A percentile compares a stretch with the other conserved stretches of the same genome.
Conservation (phyloP, 768 basidiomycete species). For the Serendipita sp. region DNA sequence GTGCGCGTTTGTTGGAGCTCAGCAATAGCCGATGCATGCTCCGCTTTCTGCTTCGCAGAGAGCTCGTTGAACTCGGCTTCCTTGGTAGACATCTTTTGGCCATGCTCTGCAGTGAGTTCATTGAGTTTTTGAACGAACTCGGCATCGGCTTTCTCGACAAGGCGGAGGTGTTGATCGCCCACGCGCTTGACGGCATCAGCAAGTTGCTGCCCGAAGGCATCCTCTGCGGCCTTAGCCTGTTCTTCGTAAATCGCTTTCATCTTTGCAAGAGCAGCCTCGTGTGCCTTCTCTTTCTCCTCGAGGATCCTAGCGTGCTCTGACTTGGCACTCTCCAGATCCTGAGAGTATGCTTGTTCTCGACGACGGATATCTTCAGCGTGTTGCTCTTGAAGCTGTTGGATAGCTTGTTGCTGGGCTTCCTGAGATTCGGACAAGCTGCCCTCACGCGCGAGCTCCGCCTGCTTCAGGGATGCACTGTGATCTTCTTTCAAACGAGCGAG, state of each 20-base stretch:
- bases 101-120: slow-evolving; percentile 48
- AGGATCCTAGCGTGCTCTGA: slow-evolving; percentile 42
- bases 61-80: slow-evolving; percentile 41
- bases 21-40: slow-evolving; percentile 18
- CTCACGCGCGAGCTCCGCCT: slow-evolving; percentile 59
- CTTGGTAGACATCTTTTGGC: slow-evolving; percentile 33
- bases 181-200: slow-evolving; percentile 1
- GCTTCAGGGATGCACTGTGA: slow-evolving; percentile 54
- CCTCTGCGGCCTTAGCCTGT: not conserved
- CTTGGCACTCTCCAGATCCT: slow-evolving; percentile 51
- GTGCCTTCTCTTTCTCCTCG: slow-evolving; percentile 43
- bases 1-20: slow-evolving; percentile 8
- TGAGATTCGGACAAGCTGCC: slow-evolving; percentile 62
- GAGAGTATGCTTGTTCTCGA: slow-evolving; percentile 47
- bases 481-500: slow-evolving; percentile 64
- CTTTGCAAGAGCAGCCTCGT: slow-evolving; percentile 23
- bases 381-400: slow-evolving; percentile 57
- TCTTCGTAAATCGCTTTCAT: slow-evolving; percentile 22
- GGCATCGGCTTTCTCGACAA: slow-evolving; percentile 26
- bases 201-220: not conserved
- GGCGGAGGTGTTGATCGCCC: not conserved
- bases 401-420: slow-evolving; percentile 41
- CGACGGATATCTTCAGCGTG: slow-evolving; percentile 48
- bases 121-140: slow-evolving; percentile 51
- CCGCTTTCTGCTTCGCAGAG: slow-evolving; percentile 20